Conservation (phyloP, 352 stramenopile species). For the Phytophthora brassicae region DNA sequence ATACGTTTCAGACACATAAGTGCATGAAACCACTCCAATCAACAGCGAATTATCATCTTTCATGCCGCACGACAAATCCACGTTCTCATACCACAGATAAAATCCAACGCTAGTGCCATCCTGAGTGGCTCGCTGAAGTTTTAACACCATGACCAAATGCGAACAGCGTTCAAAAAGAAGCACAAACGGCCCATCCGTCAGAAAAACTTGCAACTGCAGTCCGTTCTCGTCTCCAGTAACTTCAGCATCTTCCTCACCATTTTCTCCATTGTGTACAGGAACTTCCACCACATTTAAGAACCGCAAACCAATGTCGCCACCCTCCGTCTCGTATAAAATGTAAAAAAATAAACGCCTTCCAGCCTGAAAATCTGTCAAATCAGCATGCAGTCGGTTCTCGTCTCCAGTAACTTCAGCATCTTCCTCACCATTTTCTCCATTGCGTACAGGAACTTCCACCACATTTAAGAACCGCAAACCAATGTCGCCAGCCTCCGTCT, state of each 20-base stretch:
- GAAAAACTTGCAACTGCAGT: conserved; percentile 26
- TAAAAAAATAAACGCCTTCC: conserved; percentile 22
- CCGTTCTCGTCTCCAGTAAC: not conserved
- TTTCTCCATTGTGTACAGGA: conserved; percentile 2
- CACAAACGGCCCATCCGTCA: conserved; percentile 40
- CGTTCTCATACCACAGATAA: conserved; percentile 21
- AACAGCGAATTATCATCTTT: not conserved
- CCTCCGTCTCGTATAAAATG: conserved; percentile 22
- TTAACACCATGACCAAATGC: conserved; percentile 26
- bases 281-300: conserved; percentile 32
- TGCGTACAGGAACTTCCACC: conserved; percentile 16
- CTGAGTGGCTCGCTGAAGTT: conserved; percentile 16
- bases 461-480: conserved; percentile 27
- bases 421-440: not conserved
- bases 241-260: conserved; percentile 2
- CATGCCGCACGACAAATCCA: conserved; percentile 21
- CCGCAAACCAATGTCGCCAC: conserved; percentile 13
- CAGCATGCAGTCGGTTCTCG: not conserved
- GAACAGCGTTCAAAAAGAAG: conserved; percentile 31
- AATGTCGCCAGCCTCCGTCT: conserved; percentile 16
- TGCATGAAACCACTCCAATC: conserved; percentile 29
- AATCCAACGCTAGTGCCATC: conserved; percentile 16
- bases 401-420: not conserved
- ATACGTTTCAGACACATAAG: conserved; percentile 27
- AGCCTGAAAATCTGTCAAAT: too few relatives aligned